Conservation (phyloP, 2,329 filamentous ascomycete genomes). For the Stemphylium lycopersici region DNA sequence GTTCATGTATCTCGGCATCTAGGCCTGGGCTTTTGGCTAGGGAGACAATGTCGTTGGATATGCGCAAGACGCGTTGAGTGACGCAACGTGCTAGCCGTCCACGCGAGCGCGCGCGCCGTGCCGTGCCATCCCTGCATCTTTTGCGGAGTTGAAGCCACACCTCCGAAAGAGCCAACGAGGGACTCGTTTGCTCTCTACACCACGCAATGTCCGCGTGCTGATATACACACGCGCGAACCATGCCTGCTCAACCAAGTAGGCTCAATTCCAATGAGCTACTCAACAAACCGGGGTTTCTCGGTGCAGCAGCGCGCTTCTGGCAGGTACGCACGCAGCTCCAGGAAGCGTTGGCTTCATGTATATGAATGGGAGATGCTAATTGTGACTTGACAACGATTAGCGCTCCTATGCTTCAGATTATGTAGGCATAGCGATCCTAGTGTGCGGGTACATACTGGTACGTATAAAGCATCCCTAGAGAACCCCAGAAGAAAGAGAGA, state of each 20-base stretch:
- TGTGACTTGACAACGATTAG: conserved; percentile 48
- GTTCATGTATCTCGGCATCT: too few relatives aligned
- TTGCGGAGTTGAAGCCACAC: conserved; percentile 31
- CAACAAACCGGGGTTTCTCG: conserved; percentile 50
- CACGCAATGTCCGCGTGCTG: conserved; percentile 22
- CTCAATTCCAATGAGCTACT: conserved; percentile 33
- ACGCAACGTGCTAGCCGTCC: background rate
- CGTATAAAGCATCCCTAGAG: conserved; percentile 26
- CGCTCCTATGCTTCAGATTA: conserved; percentile 90
- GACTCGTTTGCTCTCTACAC: background rate
- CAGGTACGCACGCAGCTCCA: conserved; percentile 42
- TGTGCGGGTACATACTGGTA: conserved; percentile 70
- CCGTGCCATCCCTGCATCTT: conserved; percentile 10
- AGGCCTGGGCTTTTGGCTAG: too few relatives aligned
- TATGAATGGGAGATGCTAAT: background rate
- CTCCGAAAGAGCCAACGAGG: conserved; percentile 15
- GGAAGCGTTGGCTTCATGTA: background rate
- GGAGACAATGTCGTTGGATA: too few relatives aligned
- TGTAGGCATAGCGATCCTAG: conserved; percentile 74
- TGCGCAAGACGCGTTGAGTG: background rate
- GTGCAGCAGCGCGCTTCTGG: conserved; percentile 59
- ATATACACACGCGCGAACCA: conserved; percentile 19
- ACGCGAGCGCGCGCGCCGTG: background rate
- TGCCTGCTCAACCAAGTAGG: conserved; percentile 40
- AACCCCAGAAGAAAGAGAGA: background rate